Base-by-base conservation (phyloP, 192 early-diverging fungal genomes). In the Rhizophagus prolifer region DNA sequence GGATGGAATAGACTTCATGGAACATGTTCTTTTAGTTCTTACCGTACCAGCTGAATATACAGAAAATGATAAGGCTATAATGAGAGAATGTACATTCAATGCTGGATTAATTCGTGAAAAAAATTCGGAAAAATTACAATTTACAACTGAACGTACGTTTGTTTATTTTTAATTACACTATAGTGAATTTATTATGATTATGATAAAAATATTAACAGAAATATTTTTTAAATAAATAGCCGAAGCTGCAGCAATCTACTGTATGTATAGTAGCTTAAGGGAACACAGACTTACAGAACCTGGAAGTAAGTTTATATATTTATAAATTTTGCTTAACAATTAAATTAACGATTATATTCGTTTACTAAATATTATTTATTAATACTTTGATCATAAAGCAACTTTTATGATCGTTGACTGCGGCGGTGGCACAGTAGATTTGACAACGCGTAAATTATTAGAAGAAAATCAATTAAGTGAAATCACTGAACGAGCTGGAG, bases 321-420 rank as follows among this genome's bases (percentile, higher is more conserved):
- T 12, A 46, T 26, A 9, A 4, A 46, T 4, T 38, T 7, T 8
- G 0, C 34, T 38, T 38, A 5, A 38, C 5, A 8, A 38, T 46
- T 47, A n/a, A 26, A 38, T 38, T 8, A 8, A 8, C 4, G 7
- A 41, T 50, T 41, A 8, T 70, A 2, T n/a, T 25, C 1, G 30
- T 38, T n/a, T 31, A 19, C 38, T 38, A 30, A 21, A 36, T 36
- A 34, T 1, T 31, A n/a, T n/a, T 31, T 19, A 68, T 2, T 34
- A 5, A 8, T 38, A 8, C 8, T 36, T 41, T 68, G 26, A 31
- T 44, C 9, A 36, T 3, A 1, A 13, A 70, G 81, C 84, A n/a
- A 81, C 83, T 8, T 88, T 88, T 60, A 86, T 88, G 85, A 85
- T 88, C 46, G 85, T 84, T 72, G 87, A 88, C 79, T 85, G 84